Evolutionary conservation across 176 grass and related monocot genomes (phyloP).

Genomic region (Paspalum notatum): DNA sequence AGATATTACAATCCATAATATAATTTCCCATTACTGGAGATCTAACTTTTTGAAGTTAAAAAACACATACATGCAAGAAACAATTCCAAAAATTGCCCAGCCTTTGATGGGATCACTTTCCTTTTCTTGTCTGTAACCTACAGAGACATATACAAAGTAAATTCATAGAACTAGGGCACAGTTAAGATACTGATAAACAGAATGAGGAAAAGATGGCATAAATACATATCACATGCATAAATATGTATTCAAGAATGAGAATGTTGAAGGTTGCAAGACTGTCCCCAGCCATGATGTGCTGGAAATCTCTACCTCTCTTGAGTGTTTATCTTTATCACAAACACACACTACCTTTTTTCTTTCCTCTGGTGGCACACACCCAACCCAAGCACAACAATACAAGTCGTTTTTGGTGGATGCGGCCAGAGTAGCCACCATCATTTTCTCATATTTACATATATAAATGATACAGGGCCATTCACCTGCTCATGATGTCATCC

Average conservation of each 20-base stretch:
- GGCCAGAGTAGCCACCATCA: too few relatives aligned
- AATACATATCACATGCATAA: background rate
- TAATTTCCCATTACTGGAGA: background rate
- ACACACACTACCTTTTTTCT: too few relatives aligned
- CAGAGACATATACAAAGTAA: conserved; percentile 14
- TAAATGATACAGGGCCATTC: too few relatives aligned
- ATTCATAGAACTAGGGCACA: conserved; percentile 6
- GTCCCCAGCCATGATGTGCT: background rate
- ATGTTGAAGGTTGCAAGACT: conserved; percentile 18
- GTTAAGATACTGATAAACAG: conserved; percentile 10
- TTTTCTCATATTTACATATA: too few relatives aligned
- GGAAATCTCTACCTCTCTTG: background rate
- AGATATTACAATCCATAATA: background rate
- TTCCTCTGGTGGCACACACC: too few relatives aligned
- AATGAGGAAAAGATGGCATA: conserved; percentile 1
- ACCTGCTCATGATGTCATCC: too few relatives aligned
- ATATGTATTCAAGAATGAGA: conserved; percentile 3
- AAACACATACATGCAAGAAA: conserved; percentile 81
- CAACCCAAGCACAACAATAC: too few relatives aligned
- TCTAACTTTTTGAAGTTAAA: conserved; percentile 30
- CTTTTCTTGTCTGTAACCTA: conserved; percentile 70
- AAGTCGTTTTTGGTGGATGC: too few relatives aligned
- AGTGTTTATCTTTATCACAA: too few relatives aligned
- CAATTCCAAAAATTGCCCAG: conserved; percentile 83
- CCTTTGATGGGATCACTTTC: conserved; percentile 61